phyloP scores from a whole-genome alignment of 2,329 filamentous ascomycete species.

The Phoma sp. region DNA sequence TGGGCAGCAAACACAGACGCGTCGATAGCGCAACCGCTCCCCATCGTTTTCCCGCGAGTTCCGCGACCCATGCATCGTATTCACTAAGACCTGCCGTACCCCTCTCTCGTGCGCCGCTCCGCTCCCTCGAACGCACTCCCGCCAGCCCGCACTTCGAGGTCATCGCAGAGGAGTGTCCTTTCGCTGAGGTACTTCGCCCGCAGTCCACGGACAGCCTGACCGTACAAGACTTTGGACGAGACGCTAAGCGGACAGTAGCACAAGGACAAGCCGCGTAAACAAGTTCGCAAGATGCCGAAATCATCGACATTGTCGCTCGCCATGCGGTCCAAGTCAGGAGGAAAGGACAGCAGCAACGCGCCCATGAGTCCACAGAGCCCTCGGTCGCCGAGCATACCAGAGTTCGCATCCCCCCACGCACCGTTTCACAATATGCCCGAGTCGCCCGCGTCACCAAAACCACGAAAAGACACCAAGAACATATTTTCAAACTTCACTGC shows the following conservation, averaged over 20 bases:
- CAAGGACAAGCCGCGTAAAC: conserved; percentile 34
- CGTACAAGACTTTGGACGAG: conserved; percentile 8
- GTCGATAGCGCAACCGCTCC: conserved; percentile 24
- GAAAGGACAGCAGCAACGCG: conserved; percentile 35
- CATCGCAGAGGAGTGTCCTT: conserved; percentile 21
- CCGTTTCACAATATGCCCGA: conserved; percentile 42
- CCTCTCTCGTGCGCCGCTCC: conserved; percentile 27
- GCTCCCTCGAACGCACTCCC: conserved; percentile 22
- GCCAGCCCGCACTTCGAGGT: conserved; percentile 22
- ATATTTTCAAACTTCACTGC: conserved; percentile 60
- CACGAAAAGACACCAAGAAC: conserved; percentile 49
- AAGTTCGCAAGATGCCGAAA: conserved; percentile 50
- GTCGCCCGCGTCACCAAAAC: conserved; percentile 45
- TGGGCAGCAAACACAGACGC: conserved; percentile 38
- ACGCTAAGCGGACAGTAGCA: conserved; percentile 37
- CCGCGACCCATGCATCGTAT: conserved; percentile 37
- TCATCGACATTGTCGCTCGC: conserved; percentile 47
- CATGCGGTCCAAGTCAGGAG: conserved; percentile 40
- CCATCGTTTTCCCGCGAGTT: conserved; percentile 18
- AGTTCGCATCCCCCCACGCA: conserved; percentile 41
- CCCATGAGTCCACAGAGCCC: conserved; percentile 47
- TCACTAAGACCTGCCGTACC: conserved; percentile 27
- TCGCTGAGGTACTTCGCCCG: conserved; percentile 37
- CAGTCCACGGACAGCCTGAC: conserved; percentile 1
- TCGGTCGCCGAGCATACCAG: conserved; percentile 38